A percentile compares a stretch with the other conserved stretches of the same genome.
Conservation (phyloP, 73 alveolate genomes). For the Tetrahymena malaccensis region DNA sequence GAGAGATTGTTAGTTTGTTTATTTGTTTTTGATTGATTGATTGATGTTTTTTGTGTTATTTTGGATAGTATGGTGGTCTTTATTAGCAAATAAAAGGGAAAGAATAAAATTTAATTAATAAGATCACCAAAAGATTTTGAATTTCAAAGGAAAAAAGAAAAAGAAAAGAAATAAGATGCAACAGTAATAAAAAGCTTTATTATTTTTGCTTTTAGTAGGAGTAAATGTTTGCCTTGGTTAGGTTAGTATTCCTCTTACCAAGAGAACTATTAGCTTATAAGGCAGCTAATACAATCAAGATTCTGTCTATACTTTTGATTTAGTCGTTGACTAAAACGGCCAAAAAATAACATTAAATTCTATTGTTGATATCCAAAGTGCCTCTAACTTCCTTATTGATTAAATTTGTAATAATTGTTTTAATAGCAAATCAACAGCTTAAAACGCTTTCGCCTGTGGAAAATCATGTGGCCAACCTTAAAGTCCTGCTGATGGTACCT, state of each 20-base stretch:
- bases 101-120: neutral
- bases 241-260: neutral
- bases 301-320: neutral
- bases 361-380: neutral
- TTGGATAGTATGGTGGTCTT: neutral
- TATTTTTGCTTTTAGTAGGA: neutral
- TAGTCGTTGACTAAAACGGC: neutral
- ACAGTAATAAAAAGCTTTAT: neutral
- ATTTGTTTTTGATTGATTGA: neutral
- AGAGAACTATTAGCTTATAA: neutral
- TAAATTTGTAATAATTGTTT: neutral
- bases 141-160: neutral
- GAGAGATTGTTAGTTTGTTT: neutral
- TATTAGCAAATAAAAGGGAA: neutral
- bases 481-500: neutral
- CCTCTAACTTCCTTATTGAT: neutral
- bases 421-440: neutral
- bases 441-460: neutral
- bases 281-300: neutral
- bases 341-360: neutral
- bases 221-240: neutral
- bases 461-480: neutral
- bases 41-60: neutral
- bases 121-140: neutral
- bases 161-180: neutral